Evolutionary conservation across 106 monocot genomes (phyloP).

Genomic region (Apostasia shenzhenica): DNA sequence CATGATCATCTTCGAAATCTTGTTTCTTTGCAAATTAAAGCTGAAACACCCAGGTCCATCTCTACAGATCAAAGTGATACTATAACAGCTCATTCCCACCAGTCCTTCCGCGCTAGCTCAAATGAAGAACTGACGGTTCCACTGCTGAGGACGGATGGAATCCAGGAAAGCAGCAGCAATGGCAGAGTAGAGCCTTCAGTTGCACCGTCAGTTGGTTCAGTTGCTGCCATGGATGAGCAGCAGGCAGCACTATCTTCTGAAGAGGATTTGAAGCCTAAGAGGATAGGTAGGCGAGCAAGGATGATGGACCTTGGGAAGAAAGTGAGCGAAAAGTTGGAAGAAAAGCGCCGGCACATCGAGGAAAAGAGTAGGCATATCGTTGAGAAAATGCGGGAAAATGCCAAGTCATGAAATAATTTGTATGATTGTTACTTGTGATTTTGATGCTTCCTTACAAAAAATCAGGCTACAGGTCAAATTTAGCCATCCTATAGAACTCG

Average conservation of each 20-base stretch:
- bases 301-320: slow-evolving; percentile 79
- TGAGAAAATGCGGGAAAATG: slow-evolving; percentile 27
- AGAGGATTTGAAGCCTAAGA: slow-evolving; percentile 43
- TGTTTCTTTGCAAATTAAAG: slow-evolving; percentile 4
- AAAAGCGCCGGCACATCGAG: slow-evolving; percentile 76
- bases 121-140: slow-evolving; percentile 31
- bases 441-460: no score
- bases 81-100: not conserved
- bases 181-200: slow-evolving; percentile 9
- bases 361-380: slow-evolving; percentile 71
- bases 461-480: no score
- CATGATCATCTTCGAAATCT: slow-evolving; percentile 6
- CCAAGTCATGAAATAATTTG: slow-evolving; percentile 1
- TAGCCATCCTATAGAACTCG: no score
- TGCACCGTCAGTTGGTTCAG: slow-evolving; percentile 5
- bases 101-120: not conserved
- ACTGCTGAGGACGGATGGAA: slow-evolving; percentile 15
- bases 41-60: not conserved
- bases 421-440: no score
- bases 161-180: not conserved
- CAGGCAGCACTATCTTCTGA: slow-evolving; percentile 2
- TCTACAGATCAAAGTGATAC: not conserved
- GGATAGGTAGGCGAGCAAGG: slow-evolving; percentile 36
- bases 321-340: slow-evolving; percentile 83
- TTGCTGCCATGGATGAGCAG: slow-evolving; percentile 1